These are phyloP conservation scores for Delphinella strobiligena DNA, from an alignment of 2,329 filamentous ascomycete species.

Conservation along the genomic window DNA sequence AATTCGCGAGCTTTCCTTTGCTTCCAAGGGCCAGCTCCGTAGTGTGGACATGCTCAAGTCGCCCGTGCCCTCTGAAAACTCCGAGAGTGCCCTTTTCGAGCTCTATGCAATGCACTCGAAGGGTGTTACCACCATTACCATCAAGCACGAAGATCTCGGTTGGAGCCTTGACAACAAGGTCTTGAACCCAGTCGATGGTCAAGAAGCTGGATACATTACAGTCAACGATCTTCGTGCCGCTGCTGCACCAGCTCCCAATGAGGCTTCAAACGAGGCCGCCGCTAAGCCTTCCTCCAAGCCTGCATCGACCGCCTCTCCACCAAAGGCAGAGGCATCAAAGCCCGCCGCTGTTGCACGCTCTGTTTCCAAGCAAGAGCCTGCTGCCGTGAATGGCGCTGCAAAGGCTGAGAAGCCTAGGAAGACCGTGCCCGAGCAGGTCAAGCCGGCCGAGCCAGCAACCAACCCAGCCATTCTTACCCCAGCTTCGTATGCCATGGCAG, in stretches of 20 bases:
- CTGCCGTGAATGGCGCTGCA: conserved; percentile 12
- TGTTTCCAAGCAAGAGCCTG: conserved; percentile 13
- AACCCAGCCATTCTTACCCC: conserved; percentile 22
- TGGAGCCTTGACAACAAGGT: conserved; percentile 89
- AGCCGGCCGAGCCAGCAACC: conserved; percentile 2
- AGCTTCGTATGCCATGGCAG: conserved; percentile 31
- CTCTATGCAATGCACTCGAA: conserved; percentile 96
- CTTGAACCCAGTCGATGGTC: conserved; percentile 62
- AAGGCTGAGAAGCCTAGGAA: conserved; percentile 12
- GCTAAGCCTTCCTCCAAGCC: conserved; percentile 9
- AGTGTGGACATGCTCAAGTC: conserved; percentile 79
- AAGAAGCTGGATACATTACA: conserved; percentile 59
- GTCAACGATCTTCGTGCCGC: conserved; percentile 43
- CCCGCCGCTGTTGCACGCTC: conserved; percentile 10
- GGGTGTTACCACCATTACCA: conserved; percentile 78
- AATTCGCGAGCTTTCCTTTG: conserved; percentile 87
- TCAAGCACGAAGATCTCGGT: conserved; percentile 81
- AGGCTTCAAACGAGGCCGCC: conserved; percentile 19
- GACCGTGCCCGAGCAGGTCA: conserved; percentile 1
- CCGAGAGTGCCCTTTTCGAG: conserved; percentile 74
- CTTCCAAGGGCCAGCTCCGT: conserved; percentile 71
- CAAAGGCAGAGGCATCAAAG: conserved; percentile 14
- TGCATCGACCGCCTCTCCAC: conserved; percentile 11
- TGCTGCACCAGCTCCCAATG: conserved; percentile 20
- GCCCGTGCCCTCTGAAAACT: conserved; percentile 40